Conservation (phyloP, 768 basidiomycete genomes). For the Mycena alexandri region DNA sequence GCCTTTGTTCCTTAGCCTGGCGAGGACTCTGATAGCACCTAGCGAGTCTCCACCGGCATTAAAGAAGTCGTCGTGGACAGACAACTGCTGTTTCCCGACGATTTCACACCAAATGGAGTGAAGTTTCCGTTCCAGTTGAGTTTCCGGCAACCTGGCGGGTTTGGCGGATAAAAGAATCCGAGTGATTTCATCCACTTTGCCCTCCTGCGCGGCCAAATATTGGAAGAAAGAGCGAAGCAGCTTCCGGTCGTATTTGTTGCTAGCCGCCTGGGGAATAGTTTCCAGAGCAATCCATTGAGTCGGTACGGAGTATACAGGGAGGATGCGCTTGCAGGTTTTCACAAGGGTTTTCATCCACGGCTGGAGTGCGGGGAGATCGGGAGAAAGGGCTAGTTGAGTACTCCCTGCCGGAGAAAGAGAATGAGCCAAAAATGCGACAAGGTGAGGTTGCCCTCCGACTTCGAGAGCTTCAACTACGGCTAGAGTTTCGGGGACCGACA, state of each 20-base stretch:
- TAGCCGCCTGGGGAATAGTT: slow-evolving; percentile 11
- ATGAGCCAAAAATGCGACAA: slow-evolving; percentile 7
- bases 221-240: slow-evolving; percentile 15
- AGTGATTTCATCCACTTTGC: slow-evolving; percentile 14
- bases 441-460: not conserved
- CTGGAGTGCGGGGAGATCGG: slow-evolving; percentile 6
- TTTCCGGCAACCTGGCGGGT: slow-evolving; percentile 6
- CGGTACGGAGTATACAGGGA: slow-evolving; percentile 10
- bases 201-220: not conserved
- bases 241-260: slow-evolving; percentile 14
- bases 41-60: slow-evolving; percentile 13
- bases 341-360: slow-evolving; percentile 4
- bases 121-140: slow-evolving; percentile 4
- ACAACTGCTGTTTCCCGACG: slow-evolving; percentile 2
- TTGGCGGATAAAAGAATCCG: slow-evolving; percentile 16
- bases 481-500: slow-evolving; percentile 9
- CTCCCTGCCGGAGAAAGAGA: slow-evolving; percentile 7
- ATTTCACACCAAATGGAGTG: slow-evolving; percentile 11
- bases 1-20: slow-evolving; percentile 6
- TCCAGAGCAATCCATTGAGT: slow-evolving; percentile 14
- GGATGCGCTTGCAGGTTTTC: slow-evolving; percentile 11
- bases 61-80: slow-evolving; percentile 23
- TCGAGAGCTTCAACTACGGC: slow-evolving; percentile 9
- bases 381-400: slow-evolving; percentile 3
- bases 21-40: slow-evolving; percentile 10